Evolutionary conservation across 2,329 filamentous ascomycete species (phyloP).

Genomic region (Teratosphaeriaceae sp.): DNA sequence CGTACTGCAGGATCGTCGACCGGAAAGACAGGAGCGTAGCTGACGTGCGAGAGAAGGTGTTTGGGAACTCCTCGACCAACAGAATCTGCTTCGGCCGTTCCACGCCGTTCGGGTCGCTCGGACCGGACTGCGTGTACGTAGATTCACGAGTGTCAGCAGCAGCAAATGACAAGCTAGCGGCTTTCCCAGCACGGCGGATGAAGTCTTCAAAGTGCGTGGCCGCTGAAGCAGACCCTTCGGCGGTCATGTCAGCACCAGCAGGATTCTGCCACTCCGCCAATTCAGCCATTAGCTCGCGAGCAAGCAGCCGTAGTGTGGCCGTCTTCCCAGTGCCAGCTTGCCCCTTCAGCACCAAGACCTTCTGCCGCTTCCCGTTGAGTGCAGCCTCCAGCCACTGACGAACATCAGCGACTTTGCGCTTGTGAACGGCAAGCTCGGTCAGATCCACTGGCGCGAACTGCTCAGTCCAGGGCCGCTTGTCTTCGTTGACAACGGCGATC

Average conservation of each 20-base stretch:
- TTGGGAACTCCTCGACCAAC: conserved; percentile 46
- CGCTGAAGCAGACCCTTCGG: conserved; percentile 60
- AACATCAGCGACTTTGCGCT: conserved; percentile 86
- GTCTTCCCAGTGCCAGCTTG: conserved; percentile 91
- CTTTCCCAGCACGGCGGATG: conserved; percentile 71
- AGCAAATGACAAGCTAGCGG: conserved; percentile 29
- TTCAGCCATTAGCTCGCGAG: conserved; percentile 67
- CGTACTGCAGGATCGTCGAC: conserved; percentile 65
- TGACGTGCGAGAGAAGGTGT: conserved; percentile 41
- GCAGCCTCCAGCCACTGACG: conserved; percentile 74
- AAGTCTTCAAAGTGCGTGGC: conserved; percentile 89
- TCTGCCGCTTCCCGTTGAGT: conserved; percentile 46
- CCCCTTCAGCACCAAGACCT: conserved; percentile 64
- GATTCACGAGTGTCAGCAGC: background rate
- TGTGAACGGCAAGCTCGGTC: conserved; percentile 87
- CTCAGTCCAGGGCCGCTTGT: conserved; percentile 78
- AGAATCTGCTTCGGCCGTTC: conserved; percentile 30
- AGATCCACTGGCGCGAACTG: conserved; percentile 68
- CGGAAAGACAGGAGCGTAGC: conserved; percentile 52
- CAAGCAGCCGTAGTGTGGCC: conserved; percentile 71
- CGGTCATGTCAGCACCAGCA: conserved; percentile 51
- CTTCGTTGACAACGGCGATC: conserved; percentile 34
- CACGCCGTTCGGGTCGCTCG: background rate
- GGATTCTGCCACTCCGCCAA: conserved; percentile 91
- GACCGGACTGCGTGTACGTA: background rate